Percentiles rank a stretch among this genome's conserved stretches.
Evolutionary conservation across 2,329 filamentous ascomycete genomes (phyloP).

Genomic region (Trichoderma sp.): DNA sequence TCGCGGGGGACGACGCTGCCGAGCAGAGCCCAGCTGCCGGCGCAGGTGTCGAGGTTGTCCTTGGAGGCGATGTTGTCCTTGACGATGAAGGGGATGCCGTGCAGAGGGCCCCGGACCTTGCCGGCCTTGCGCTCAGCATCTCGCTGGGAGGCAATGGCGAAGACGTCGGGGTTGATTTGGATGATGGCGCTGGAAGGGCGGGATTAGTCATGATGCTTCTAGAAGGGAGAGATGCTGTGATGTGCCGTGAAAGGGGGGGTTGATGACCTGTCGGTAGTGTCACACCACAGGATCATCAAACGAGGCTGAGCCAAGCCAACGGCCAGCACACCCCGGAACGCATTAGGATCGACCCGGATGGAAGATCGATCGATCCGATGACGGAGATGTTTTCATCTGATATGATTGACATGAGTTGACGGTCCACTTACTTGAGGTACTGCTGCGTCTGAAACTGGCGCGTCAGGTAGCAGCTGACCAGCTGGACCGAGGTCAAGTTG

Average conservation of each 20-base stretch:
- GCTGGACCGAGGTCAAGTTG: conserved; percentile 58
- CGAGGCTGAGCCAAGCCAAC: background rate
- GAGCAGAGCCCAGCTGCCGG: conserved; percentile 67
- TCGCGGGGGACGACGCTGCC: conserved; percentile 70
- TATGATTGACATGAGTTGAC: background rate
- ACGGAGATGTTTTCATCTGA: background rate
- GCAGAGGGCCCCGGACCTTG: conserved; percentile 63
- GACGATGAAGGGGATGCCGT: conserved; percentile 74
- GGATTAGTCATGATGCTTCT: background rate
- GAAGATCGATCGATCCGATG: conserved; percentile 5
- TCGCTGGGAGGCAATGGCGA: conserved; percentile 60
- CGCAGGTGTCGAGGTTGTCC: conserved; percentile 73
- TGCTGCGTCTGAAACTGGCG: conserved; percentile 63
- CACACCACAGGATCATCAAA: background rate
- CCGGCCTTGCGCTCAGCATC: conserved; percentile 63
- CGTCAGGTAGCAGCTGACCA: conserved; percentile 64
- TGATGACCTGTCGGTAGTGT: background rate
- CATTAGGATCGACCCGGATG: background rate
- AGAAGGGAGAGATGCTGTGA: background rate
- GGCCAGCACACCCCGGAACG: background rate
- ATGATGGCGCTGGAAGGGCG: conserved; percentile 54
- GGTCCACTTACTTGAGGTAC: conserved; percentile 61
- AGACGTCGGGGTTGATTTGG: conserved; percentile 68
- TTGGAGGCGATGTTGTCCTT: conserved; percentile 73
- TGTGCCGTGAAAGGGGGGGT: background rate